Evolutionary conservation across 306 rosid genomes (phyloP), one percentile per base, ranked within the genome.

Genomic region (Fragaria ananassa): DNA sequence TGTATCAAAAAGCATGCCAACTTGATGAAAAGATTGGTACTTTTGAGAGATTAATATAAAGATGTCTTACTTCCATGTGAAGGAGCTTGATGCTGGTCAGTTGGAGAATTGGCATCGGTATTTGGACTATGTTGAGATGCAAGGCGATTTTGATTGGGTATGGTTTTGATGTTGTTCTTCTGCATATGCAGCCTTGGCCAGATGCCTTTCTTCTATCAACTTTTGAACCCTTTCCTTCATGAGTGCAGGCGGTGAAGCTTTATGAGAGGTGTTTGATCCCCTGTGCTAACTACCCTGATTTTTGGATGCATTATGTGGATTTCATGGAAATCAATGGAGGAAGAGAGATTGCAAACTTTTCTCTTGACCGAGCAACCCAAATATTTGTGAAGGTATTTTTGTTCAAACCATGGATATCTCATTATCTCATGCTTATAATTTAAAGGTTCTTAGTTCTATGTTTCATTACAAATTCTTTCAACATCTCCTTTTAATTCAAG

Each of bases 131-230:
- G 81, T 87, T 81, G 98, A 91, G 89, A 87, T 75, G 84, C 85
- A 91, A 82, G 91, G 85, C 81, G 96, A 91, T 83, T 94, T 94
- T 83, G 97, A 91, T 79, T 91, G 95, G 98, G 98, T 94, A 86
- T 70, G 76, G 49, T 88, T 70, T 63, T 75, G 17, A 34, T 65
- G 71, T 74, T 70, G 46, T 56, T 83, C 63, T 81, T 74, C 29
- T 79, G 76, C 46, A 72, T 77, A 72, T 64, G 37, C 23, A 42
- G 54, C 42, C 61, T 78, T 74, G 73, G 76, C 62, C 60, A 49
- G 13, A 56, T 81, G n/a, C 62, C 41, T 76, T 25, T 34, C 41
- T 29, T 45, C 0, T 53, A 58, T 58, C 74, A 49, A 27, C 37
- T 25, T 79, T 67, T 70, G 74, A 69, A 71, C 68, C 68, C 56